Base-by-base conservation (phyloP, 495 filamentous ascomycete species). In the Pseudoneurospora amorphoporcata region DNA sequence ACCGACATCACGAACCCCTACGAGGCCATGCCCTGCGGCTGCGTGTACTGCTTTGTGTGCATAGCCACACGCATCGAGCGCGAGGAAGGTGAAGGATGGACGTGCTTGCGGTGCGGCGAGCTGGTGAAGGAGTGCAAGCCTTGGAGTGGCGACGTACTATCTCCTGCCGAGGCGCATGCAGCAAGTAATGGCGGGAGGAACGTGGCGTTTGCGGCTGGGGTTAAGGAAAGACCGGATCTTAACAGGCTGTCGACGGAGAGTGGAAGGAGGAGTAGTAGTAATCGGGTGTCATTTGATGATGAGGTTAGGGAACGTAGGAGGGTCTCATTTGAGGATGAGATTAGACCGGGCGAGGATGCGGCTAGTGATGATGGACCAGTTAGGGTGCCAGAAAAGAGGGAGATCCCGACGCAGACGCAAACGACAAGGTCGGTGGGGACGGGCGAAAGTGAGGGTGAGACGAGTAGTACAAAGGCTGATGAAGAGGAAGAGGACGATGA, bases 1-100 rank as follows among this genome's bases (percentile, higher is more conserved):
- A 98, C 96, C 0, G 96, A 98, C 76, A 90, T 98, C 71, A 97
- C 95, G 3, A 99, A 98, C 79, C 94, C 96, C 0, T 99, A 99
- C 76, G 94, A 97, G 78, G 88, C 93, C 0, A 87, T 96, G 23
- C 92, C 94, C 3, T 99, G 95, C 78, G 92, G 93, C 0, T 97
- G 94, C 79, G 85, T 97, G 61, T 98, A 98, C 82, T 99, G 95
- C 80, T 99, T 95, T 76, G 92, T 96, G n/a, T 99, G 95, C 80
- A 81, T 98, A n/a, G 93, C 95, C 4, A 91, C 92, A 45, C 89
- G 92, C 72, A 82, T 99, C 10, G 95, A 97, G 78, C 89, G 90
- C 3, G 96, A 98, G 81, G 95, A 98, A 76, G 95, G 95, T 8
- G 94, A 98, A 75, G 95, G 94, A 4, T 99, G 95, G 95, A 82